Percentiles rank a stretch among this genome's conserved stretches.
These are phyloP conservation scores for Trichopus zeylanicus DNA, from an alignment of 116 monocot species.

Conservation along the genomic window DNA sequence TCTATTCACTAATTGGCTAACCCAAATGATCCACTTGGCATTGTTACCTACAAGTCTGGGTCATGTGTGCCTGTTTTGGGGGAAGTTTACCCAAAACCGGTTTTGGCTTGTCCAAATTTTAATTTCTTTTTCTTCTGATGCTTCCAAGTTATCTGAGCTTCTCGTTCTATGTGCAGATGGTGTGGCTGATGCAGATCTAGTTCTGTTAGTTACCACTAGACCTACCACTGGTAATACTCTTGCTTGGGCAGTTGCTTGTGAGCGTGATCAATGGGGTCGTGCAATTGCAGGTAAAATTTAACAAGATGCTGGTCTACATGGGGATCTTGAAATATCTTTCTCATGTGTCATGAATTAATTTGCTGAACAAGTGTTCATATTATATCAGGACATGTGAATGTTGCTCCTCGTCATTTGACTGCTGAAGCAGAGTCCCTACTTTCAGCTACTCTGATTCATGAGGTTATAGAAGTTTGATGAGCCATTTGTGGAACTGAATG, in stretches of 20 bases:
- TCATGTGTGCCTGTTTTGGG: too few species aligned
- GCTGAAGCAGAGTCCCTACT: conserved; percentile 90
- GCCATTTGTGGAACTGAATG: too few species aligned
- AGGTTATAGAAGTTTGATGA: too few species aligned
- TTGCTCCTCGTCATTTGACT: conserved; percentile 97
- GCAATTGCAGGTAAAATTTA: conserved; percentile 78
- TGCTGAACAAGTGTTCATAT: background rate
- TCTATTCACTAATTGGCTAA: too few species aligned
- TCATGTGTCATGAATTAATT: background rate
- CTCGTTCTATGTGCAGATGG: conserved; percentile 67
- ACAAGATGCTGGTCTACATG: background rate
- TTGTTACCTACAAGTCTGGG: too few species aligned
- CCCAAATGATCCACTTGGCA: too few species aligned
- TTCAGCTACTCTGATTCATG: conserved; percentile 96
- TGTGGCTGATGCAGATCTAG: conserved; percentile 81
- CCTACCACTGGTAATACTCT: conserved; percentile 98
- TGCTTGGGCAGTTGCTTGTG: conserved; percentile 99
- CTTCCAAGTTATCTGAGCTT: too few species aligned
- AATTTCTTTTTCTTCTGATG: too few species aligned
- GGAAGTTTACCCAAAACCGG: too few species aligned
- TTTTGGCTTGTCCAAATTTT: too few species aligned
- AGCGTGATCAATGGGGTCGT: conserved; percentile 99
- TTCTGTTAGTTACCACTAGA: conserved; percentile 94
- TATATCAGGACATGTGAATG: conserved; percentile 90
- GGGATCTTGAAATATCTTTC: too few species aligned